Percentiles rank a stretch among this genome's conserved stretches.
Evolutionary conservation across 192 early-diverging fungal genomes (phyloP).

Genomic region (Hyaloraphidium curvatum): DNA sequence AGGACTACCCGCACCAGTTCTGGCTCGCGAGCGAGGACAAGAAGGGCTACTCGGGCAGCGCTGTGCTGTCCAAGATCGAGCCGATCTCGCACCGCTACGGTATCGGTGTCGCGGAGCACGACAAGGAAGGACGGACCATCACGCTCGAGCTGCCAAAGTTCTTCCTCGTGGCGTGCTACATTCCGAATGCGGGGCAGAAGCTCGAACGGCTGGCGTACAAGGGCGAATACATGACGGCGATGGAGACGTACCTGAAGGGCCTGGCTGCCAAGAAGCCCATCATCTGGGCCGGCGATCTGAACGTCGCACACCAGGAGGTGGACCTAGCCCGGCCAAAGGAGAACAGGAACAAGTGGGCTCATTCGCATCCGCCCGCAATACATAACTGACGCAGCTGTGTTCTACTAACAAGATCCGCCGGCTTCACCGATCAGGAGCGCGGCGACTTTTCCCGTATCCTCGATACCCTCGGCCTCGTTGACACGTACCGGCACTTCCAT

Average conservation of each 20-base stretch:
- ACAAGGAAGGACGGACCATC: constrained; percentile 52
- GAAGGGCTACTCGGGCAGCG: constrained; percentile 29
- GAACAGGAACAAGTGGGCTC: constrained; percentile 39
- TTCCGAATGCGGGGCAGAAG: constrained; percentile 60
- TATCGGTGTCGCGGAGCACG: constrained; percentile 24
- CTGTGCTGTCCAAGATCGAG: constrained; percentile 57
- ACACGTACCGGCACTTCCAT: constrained; percentile 52
- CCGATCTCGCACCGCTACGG: constrained; percentile 42
- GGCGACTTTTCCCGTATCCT: constrained; percentile 41
- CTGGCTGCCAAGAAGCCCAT: constrained; percentile 51
- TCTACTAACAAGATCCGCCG: constrained; percentile 30
- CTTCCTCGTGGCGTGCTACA: constrained; percentile 47
- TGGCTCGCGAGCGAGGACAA: background rate
- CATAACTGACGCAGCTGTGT: too few relatives aligned
- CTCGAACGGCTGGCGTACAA: constrained; percentile 46
- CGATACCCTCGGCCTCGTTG: constrained; percentile 32
- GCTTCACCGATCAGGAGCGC: constrained; percentile 70
- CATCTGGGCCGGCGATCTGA: constrained; percentile 68
- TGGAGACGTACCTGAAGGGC: constrained; percentile 43
- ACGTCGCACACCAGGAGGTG: constrained; percentile 58
- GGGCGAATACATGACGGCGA: constrained; percentile 35
- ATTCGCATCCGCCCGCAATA: too few relatives aligned
- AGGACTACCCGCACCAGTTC: constrained; percentile 45
- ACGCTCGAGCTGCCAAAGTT: constrained; percentile 45
- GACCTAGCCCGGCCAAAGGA: constrained; percentile 56